Evolutionary conservation across 2,329 filamentous ascomycete species (phyloP), one percentile per base, ranked within the genome.

Genomic region (Didymella lethalis): DNA sequence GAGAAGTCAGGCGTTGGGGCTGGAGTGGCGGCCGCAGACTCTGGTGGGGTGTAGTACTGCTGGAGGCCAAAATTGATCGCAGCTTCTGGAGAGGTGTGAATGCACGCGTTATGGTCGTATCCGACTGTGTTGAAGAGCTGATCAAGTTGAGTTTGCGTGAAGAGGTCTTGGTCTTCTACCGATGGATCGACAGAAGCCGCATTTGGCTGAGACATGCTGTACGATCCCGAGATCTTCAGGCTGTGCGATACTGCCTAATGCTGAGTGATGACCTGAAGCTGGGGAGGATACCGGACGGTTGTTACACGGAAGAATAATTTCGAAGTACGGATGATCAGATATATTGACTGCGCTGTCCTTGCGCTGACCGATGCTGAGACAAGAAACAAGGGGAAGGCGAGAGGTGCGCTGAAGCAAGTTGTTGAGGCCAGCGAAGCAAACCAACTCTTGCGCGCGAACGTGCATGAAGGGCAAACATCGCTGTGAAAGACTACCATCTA

Each of bases 331-430:
- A 48, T 52, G 48, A 51, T 48, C 59, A 67, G 64, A 72, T 74
- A 72, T 72, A 74, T 56, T 48, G 31, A 31, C 45, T 25, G 41
- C 38, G 51, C 57, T 48, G 20, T 49, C 60, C 62, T 65, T 50
- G 26, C 23, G 25, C 26, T 57, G 63, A 62, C 46, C 61, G 54
- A 49, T 31, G 67, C 68, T 70, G 66, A 72, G 64, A 73, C 71
- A 70, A 10, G 38, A 72, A 64, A 73, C 69, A 70, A 10, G 38
- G 49, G 18, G 8, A 60, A 36, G 43, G 38, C 31, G 43, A 48
- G 53, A 31, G 40, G 57, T 63, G 61, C 32, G 50, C 26, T 47
- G 44, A 53, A 20, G 28, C 43, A 52, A 57, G 59, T 54, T 59
- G 56, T 48, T 49, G 50, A 25, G 46, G 36, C 55, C 38, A 53